These are phyloP conservation scores for Fraxinus americana DNA, from an alignment of 257 asterid species.

Conservation along the genomic window DNA sequence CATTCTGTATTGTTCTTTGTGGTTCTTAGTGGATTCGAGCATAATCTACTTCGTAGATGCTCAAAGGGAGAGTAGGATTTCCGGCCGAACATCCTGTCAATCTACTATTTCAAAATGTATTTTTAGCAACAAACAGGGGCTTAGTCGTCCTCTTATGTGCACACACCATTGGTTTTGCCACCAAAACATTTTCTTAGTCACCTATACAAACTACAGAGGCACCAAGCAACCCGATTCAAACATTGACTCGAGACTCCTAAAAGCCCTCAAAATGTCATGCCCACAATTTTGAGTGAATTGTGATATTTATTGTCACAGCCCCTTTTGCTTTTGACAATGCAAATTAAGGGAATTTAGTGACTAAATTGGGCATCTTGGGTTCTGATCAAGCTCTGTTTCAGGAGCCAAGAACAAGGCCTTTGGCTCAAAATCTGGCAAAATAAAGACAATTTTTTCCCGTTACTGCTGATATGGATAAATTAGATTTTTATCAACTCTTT, in stretches of 20 bases:
- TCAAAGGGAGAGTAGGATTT: too few species aligned
- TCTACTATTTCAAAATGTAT: too few species aligned
- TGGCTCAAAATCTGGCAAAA: conserved; percentile 74
- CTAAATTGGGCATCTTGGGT: conserved; percentile 70
- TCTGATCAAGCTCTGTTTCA: conserved; percentile 71
- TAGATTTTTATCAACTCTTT: conserved; percentile 12
- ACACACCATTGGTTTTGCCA: conserved; percentile 88
- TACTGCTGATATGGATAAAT: conserved; percentile 73
- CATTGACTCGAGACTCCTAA: conserved; percentile 71
- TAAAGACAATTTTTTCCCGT: conserved; percentile 48
- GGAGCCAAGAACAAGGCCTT: conserved; percentile 75
- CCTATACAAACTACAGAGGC: conserved; percentile 61
- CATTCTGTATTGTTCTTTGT: too few species aligned
- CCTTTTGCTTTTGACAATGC: conserved; percentile 86
- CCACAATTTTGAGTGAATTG: conserved; percentile 78
- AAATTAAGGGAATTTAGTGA: conserved; percentile 80
- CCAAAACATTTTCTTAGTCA: conserved; percentile 62
- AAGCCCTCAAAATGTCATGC: conserved; percentile 81
- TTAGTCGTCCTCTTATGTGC: conserved; percentile 85
- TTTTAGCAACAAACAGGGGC: background rate
- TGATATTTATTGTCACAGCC: conserved; percentile 81
- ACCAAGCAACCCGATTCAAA: conserved; percentile 63
- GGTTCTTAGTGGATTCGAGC: too few species aligned
- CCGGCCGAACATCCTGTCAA: too few species aligned
- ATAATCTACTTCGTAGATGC: too few species aligned